Evolutionary conservation across 2,329 filamentous ascomycete species (phyloP).

Genomic region (Colletotrichum camelliae): DNA sequence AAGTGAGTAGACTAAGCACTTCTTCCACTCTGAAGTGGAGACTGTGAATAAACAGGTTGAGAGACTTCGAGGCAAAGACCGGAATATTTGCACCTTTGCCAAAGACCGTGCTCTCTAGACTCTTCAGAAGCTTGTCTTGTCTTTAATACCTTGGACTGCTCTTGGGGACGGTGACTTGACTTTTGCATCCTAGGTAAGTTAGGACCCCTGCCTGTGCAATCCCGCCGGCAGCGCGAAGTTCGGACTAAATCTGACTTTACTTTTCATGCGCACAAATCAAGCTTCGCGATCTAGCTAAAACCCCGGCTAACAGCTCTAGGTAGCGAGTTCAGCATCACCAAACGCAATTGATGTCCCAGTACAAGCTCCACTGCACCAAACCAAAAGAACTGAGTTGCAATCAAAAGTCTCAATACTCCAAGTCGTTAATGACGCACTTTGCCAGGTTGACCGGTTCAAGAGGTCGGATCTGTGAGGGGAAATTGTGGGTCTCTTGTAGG

Average conservation of each 20-base stretch:
- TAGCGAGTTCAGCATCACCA: neutral
- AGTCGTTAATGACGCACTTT: neutral
- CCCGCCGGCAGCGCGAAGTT: neutral
- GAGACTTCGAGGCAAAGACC: neutral
- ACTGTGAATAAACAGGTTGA: neutral
- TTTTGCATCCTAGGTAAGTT: neutral
- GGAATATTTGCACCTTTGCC: neutral
- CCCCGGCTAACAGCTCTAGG: neutral
- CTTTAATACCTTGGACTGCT: too few species aligned
- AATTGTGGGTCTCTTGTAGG: neutral
- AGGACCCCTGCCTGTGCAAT: neutral
- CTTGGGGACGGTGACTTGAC: neutral
- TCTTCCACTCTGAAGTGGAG: neutral
- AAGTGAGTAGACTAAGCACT: neutral
- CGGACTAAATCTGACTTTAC: neutral
- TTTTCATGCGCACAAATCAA: neutral
- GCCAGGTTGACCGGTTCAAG: neutral
- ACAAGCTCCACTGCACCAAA: neutral
- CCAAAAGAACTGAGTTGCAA: neutral
- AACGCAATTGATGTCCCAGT: neutral
- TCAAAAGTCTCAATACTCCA: neutral
- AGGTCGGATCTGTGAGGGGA: constrained; percentile 5
- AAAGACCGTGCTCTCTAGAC: neutral
- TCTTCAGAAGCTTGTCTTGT: neutral
- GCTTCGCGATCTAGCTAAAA: neutral